Evolutionary conservation across 2,329 filamentous ascomycete species (phyloP), one percentile per base, ranked within the genome.

Genomic region (Byssothecium circinans): DNA sequence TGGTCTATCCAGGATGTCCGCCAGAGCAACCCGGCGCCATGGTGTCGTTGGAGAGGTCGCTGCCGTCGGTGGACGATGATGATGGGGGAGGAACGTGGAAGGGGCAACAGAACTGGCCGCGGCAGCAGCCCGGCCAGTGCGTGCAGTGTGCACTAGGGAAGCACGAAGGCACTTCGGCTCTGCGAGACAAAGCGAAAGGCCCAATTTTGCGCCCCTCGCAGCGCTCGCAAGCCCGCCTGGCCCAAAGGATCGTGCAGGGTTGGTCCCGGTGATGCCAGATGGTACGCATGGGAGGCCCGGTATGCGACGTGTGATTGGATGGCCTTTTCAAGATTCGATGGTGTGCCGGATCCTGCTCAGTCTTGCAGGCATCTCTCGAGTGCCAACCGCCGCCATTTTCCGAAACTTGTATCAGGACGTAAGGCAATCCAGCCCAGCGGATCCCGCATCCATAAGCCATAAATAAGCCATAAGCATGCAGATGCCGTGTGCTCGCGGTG

Each of bases 11-110:
- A 46, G 57, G 50, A 52, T 48, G 57, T 44, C 54, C 34, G 52
- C 53, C 40, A 44, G 43, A 45, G 57, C 45, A 44, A 41, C 43
- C 52, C 33, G 53, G 57, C 56, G 50, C 58, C 65, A 66, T 65
- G 43, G 43, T 55, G 62, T 44, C 38, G 60, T 57, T 20, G 49
- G 52, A 41, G 35, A 39, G 49, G 60, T 52, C 37, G 57, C 46
- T 41, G 50, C 53, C 41, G 55, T 47, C 49, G 51, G 47, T 50
- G 40, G 58, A 15, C 18, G 35, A 38, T 42, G 53, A 41, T 45
- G 50, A 43, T 45, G 54, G 58, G 60, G 57, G 58, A 61, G 57
- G 57, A 60, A 55, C 58, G 53, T 49, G 32, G 56, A 57, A 59
- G 11, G 47, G 53, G 45, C 12, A n/a, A 41, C 44, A 37, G 39